phyloP scores from a whole-genome alignment of 140 eudicot species.

The Oenanthe javanica region DNA sequence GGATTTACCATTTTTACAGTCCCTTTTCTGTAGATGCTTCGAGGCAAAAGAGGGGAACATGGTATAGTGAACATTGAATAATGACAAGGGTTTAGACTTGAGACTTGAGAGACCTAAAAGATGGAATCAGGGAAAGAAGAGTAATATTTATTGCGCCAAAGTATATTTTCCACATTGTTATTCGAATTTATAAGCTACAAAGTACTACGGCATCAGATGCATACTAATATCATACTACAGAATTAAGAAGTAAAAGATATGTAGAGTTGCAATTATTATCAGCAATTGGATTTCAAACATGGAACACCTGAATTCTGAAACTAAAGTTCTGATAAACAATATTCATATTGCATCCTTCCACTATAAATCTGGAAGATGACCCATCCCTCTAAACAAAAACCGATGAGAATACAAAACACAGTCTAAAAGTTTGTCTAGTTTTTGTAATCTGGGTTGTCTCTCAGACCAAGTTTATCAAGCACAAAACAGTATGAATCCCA shows the following conservation, averaged over 20 bases:
- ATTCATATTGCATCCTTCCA: constrained; percentile 1
- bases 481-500: constrained; percentile 92
- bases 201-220: not conserved
- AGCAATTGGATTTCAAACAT: not conserved
- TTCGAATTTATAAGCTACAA: not conserved
- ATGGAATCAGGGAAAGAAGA: not conserved
- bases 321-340: not conserved
- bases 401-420: not conserved
- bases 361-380: not conserved
- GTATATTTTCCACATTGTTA: not conserved
- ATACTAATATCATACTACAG: not conserved
- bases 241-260: not conserved
- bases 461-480: constrained; percentile 81
- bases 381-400: not conserved
- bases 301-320: not conserved
- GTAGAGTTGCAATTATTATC: not conserved
- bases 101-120: not conserved
- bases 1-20: not conserved
- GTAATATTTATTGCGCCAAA: not conserved
- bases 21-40: not conserved
- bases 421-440: constrained; percentile 16
- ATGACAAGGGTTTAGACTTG: too few species aligned
- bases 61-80: not conserved
- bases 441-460: constrained; percentile 70
- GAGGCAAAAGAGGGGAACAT: not conserved